Base-by-base conservation (phyloP, 495 filamentous ascomycete genomes). In the Lophium mytilinum region DNA sequence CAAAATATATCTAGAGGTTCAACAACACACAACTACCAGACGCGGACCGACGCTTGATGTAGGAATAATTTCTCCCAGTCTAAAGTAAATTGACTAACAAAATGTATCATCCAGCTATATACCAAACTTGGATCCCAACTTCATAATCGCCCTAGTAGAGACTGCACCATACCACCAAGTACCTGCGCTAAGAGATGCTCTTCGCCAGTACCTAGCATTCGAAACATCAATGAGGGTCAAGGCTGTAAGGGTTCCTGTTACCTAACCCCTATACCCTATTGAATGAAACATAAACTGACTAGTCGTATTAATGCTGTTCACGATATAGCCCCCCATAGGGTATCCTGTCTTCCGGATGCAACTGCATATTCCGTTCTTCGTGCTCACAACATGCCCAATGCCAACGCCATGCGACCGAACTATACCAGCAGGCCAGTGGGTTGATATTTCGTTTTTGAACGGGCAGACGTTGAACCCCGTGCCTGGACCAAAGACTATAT, bases 41-140 rank as follows among this genome's bases (percentile, higher is more conserved):
- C 24, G 56, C 56, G 9, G 56, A 58, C 21, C 9, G 56, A 48
- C 46, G 56, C 9, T 43, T 58, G 30, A 39, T 53, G 56, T 58
- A 40, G 21, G 56, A 39, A 5, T 1, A 19, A 15, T 12, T 33
- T 34, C 33, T 18, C 30, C 14, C 9, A 18, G n/a, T 14, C 24
- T 14, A 48, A 36, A 18, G 10, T n/a, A 35, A 19, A 6, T 19
- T 35, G 9, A 10, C 45, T 15, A 11, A 30, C 46, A 3, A 9
- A 47, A 1, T 19, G 34, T 45, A 12, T 33, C 35, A 6, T 7
- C 3, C 33, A 60, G 57, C 17, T 60, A 55, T 21, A 46, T 60
- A 8, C 34, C 43, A 2, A 21, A 59, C 50, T 17, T 59, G 12
- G 51, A 42, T 17, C 15, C 45, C 15, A 21, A 49, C 9, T 54